These are phyloP conservation scores for Quercus phellos DNA, from an alignment of 331 rosid genomes.

Conservation along the genomic window DNA sequence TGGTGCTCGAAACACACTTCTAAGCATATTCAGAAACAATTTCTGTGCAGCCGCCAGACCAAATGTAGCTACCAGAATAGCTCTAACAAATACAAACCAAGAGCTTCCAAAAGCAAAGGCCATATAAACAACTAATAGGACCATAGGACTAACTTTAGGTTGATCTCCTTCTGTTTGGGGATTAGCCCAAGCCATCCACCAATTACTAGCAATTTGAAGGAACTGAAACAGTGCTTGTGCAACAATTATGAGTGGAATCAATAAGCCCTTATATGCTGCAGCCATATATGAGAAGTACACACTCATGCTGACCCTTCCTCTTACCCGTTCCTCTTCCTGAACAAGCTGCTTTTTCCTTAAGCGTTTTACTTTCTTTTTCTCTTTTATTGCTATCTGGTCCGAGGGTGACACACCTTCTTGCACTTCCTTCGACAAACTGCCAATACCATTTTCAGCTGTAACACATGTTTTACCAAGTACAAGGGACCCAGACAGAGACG, in stretches of 20 bases:
- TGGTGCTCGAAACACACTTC: conserved; percentile 78
- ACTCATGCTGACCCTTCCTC: conserved; percentile 99
- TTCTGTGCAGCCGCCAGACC: conserved; percentile 94
- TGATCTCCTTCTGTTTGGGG: conserved; percentile 94
- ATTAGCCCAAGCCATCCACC: conserved; percentile 99
- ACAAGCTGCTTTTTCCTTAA: conserved; percentile 88
- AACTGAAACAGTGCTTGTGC: conserved; percentile 90
- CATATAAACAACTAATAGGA: conserved; percentile 85
- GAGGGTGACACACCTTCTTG: conserved; percentile 71
- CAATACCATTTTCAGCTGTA: conserved; percentile 48
- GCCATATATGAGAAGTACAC: conserved; percentile 97
- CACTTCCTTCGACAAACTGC: conserved; percentile 74
- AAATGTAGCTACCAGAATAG: conserved; percentile 83
- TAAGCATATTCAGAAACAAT: conserved; percentile 78
- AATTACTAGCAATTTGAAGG: conserved; percentile 98
- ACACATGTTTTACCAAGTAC: conserved; percentile 43
- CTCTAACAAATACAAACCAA: conserved; percentile 79
- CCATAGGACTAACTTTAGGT: conserved; percentile 77
- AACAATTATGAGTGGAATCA: conserved; percentile 81
- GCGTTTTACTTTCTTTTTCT: conserved; percentile 92
- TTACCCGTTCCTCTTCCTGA: conserved; percentile 96
- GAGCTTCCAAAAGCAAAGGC: conserved; percentile 97
- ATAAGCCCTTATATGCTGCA: conserved; percentile 86
- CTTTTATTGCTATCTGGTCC: conserved; percentile 67
- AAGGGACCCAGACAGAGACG: conserved; percentile 44